These are phyloP conservation scores for Pulveroboletus frians DNA, from an alignment of 768 basidiomycete species.

Conservation along the genomic window DNA sequence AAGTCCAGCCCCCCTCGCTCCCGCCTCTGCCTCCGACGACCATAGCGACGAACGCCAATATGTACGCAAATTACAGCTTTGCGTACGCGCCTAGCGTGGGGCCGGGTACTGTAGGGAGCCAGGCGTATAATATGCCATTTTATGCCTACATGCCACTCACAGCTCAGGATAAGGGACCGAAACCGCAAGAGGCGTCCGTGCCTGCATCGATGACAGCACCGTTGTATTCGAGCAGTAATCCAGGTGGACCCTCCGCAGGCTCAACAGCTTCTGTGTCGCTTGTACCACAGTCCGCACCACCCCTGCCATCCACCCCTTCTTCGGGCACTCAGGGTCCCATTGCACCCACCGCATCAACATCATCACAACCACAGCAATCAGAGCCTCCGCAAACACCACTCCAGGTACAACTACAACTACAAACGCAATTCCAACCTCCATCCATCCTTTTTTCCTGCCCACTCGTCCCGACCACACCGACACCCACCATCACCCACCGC, in stretches of 20 bases:
- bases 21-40: slow-evolving; percentile 3
- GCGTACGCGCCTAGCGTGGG: neutral
- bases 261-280: neutral
- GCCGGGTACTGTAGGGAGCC: slow-evolving; percentile 10
- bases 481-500: slow-evolving; percentile 26
- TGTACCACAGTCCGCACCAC: neutral
- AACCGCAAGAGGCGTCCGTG: slow-evolving; percentile 1
- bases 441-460: slow-evolving; percentile 2
- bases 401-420: neutral
- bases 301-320: neutral
- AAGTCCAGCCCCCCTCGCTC: slow-evolving; percentile 12
- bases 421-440: neutral
- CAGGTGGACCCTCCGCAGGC: neutral
- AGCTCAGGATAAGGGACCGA: slow-evolving; percentile 9
- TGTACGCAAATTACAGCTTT: no score
- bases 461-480: slow-evolving; percentile 5
- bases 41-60: slow-evolving; percentile 1
- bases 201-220: neutral
- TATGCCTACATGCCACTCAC: slow-evolving; percentile 20
- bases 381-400: slow-evolving; percentile 24
- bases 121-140: slow-evolving; percentile 22
- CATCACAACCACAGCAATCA: slow-evolving; percentile 1
- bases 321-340: neutral
- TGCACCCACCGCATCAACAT: neutral
- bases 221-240: neutral